Evolutionary conservation across 495 filamentous ascomycete genomes (phyloP).

Genomic region (Penicillium longicatenatum): DNA sequence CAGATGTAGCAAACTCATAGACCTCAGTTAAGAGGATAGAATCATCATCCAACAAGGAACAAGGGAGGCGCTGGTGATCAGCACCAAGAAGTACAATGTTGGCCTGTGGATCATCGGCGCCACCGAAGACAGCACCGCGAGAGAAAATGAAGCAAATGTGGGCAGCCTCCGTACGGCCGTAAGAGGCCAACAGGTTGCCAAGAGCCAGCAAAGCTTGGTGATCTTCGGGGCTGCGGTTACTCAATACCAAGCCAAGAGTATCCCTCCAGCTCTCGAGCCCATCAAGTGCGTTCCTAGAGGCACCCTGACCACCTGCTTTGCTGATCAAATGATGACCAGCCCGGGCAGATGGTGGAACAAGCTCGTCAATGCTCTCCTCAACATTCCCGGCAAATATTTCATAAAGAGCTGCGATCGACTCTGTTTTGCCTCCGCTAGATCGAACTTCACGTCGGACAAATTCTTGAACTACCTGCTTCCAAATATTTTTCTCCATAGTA

Average conservation of each 20-base stretch:
- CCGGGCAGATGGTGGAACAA: constrained; percentile 92
- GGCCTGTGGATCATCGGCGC: constrained; percentile 77
- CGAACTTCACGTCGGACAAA: constrained; percentile 93
- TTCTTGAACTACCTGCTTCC: constrained; percentile 91
- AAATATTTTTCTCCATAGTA: constrained; percentile 66
- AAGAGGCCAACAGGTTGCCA: constrained; percentile 80
- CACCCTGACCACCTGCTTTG: constrained; percentile 59
- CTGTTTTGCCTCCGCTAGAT: constrained; percentile 69
- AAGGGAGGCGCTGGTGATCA: constrained; percentile 68
- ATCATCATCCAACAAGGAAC: constrained; percentile 76
- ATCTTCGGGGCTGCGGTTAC: constrained; percentile 83
- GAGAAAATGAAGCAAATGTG: constrained; percentile 82
- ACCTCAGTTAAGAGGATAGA: constrained; percentile 86
- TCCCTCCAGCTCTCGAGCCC: constrained; percentile 94
- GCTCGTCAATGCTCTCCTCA: constrained; percentile 92
- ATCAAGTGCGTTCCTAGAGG: constrained; percentile 72
- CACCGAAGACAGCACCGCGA: constrained; percentile 66
- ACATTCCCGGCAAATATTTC: constrained; percentile 90
- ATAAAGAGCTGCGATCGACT: constrained; percentile 87
- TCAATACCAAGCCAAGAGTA: constrained; percentile 80
- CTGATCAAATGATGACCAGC: constrained; percentile 89
- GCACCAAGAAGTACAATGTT: constrained; percentile 82
- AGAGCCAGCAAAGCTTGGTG: constrained; percentile 73
- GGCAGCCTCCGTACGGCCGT: constrained; percentile 86
- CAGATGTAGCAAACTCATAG: constrained; percentile 81